Evolutionary conservation across 192 early-diverging fungal genomes (phyloP).

Genomic region (Linnemannia hyalina): DNA sequence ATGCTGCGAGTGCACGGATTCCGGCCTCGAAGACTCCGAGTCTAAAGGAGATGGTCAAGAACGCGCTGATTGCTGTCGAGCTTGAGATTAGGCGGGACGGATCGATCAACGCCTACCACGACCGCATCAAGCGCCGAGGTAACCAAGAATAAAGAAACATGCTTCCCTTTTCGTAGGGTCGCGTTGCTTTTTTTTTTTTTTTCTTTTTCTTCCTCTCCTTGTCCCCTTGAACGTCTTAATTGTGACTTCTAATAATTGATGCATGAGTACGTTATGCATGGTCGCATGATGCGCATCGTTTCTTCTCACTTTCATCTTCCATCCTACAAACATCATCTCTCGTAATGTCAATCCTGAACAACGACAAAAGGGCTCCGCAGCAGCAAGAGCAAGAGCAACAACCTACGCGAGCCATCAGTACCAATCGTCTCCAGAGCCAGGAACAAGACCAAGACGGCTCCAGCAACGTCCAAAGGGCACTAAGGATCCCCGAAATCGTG

Average conservation of each 20-base stretch:
- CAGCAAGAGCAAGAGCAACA: neutral
- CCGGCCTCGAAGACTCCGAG: neutral
- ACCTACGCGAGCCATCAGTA: neutral
- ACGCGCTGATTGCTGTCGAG: neutral
- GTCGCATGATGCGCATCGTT: neutral
- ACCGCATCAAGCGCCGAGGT: neutral
- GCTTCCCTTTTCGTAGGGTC: neutral
- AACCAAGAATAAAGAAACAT: neutral
- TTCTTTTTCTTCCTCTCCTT: neutral
- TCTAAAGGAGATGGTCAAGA: slow-evolving; percentile 9
- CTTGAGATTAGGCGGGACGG: neutral
- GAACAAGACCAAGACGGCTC: neutral
- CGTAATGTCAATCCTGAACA: neutral
- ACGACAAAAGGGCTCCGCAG: neutral
- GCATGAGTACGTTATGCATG: too few relatives aligned
- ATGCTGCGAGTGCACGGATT: neutral
- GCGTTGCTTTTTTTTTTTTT: too few relatives aligned
- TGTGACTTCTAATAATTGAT: too few relatives aligned
- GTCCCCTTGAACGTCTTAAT: too few relatives aligned
- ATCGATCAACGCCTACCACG: neutral
- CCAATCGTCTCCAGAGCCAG: neutral
- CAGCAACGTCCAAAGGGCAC: neutral
- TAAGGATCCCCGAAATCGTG: neutral
- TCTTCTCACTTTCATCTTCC: neutral
- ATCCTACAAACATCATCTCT: neutral